These are phyloP conservation scores for Lumnitzera littorea DNA, from an alignment of 345 rosid genomes.

Conservation along the genomic window DNA sequence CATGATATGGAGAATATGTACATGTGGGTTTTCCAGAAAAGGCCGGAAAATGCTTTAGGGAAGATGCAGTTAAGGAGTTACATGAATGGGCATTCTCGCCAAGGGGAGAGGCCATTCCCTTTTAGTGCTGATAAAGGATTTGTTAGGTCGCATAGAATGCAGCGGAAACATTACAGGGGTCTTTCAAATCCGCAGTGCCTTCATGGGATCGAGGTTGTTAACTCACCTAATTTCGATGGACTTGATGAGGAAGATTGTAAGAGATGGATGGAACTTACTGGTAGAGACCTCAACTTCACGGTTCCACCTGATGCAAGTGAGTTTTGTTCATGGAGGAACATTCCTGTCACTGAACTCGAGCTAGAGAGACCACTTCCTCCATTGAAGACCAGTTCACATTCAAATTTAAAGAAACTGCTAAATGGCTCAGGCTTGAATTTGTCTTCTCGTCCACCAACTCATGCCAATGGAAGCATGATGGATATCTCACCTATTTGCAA, in stretches of 20 bases:
- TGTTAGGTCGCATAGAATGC: conserved; percentile 54
- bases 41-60: conserved; percentile 56
- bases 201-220: conserved; percentile 43
- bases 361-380: conserved; percentile 35
- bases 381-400: conserved; percentile 15
- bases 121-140: conserved; percentile 51
- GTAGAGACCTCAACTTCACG: conserved; percentile 42
- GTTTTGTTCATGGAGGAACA: conserved; percentile 48
- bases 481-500: conserved; percentile 32
- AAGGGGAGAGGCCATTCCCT: conserved; percentile 47
- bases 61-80: conserved; percentile 62
- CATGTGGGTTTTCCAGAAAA: conserved; percentile 54
- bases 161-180: conserved; percentile 53
- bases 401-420: conserved; percentile 27
- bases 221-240: conserved; percentile 32
- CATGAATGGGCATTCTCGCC: conserved; percentile 60
- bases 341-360: conserved; percentile 43
- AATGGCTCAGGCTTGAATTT: conserved; percentile 41
- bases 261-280: conserved; percentile 50
- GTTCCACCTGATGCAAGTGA: conserved; percentile 44
- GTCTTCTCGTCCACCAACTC: conserved; percentile 28
- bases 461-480: conserved; percentile 23
- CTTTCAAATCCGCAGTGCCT: conserved; percentile 55
- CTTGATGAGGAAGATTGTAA: conserved; percentile 48
- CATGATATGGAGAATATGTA: conserved; percentile 62